Percentiles rank a stretch among this genome's conserved stretches.
Evolutionary conservation across 1,284 basidiomycete genomes (phyloP).

Genomic region (Austroboletus rostrupii): DNA sequence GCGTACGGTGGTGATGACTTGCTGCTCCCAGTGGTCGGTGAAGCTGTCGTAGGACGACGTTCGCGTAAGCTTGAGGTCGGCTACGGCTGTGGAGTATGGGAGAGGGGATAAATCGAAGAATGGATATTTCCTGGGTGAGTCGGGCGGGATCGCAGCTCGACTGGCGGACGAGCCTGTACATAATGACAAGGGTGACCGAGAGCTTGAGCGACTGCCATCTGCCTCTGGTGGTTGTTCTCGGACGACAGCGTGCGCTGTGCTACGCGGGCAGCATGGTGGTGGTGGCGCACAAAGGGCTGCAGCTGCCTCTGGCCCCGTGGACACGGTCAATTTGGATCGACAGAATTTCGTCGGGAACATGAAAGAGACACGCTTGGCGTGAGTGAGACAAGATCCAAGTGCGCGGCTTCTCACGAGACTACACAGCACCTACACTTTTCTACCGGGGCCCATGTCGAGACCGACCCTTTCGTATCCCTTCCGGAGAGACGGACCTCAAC

Average conservation of each 20-base stretch:
- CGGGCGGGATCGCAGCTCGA: constrained; percentile 56
- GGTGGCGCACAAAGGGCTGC: constrained; percentile 7
- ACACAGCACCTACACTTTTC: no score
- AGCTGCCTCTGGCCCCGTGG: constrained; percentile 6
- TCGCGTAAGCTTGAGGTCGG: constrained; percentile 47
- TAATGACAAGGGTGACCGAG: constrained; percentile 61
- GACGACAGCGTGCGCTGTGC: constrained; percentile 6
- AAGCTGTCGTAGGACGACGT: constrained; percentile 51
- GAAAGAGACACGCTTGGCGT: background rate
- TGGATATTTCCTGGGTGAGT: constrained; percentile 53
- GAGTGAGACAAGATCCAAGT: no score
- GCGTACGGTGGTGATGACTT: constrained; percentile 45
- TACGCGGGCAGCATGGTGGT: no score
- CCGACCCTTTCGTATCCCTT: constrained; percentile 43
- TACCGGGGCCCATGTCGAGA: constrained; percentile 36
- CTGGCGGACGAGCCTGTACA: constrained; percentile 56
- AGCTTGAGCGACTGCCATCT: constrained; percentile 32
- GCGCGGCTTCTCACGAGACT: no score
- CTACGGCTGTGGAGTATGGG: constrained; percentile 47
- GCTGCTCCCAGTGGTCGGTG: constrained; percentile 50
- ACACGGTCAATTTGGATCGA: constrained; percentile 29
- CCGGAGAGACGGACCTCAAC: constrained; percentile 57
- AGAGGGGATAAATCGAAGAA: constrained; percentile 63
- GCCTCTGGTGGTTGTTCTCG: constrained; percentile 25
- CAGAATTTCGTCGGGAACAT: constrained; percentile 10